phyloP scores from a whole-genome alignment of 306 rosid species.

The Mucuna pruriens region DNA sequence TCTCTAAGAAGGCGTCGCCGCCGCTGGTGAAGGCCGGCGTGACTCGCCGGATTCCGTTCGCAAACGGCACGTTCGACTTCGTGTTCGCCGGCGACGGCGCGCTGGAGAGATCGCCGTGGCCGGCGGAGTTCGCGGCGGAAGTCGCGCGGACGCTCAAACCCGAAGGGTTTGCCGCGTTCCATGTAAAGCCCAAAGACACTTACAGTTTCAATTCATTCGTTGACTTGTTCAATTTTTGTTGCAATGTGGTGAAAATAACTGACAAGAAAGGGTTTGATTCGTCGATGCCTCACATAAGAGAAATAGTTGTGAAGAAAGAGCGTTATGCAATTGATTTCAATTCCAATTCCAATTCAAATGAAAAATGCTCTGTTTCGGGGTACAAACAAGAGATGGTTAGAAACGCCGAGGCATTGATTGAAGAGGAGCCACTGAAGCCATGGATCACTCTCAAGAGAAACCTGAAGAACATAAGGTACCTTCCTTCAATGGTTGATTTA shows the following conservation, averaged over 20 bases:
- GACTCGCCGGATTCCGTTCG: slow-evolving; percentile 62
- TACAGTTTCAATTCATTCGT: slow-evolving; percentile 89
- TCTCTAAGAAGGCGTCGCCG: slow-evolving; percentile 69
- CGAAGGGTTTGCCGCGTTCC: slow-evolving; percentile 87
- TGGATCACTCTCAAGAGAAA: slow-evolving; percentile 90
- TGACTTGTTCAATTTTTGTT: slow-evolving; percentile 71
- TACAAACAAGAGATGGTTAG: slow-evolving; percentile 60
- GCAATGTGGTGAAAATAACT: slow-evolving; percentile 62
- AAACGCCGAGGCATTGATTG: slow-evolving; percentile 72
- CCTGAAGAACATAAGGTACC: slow-evolving; percentile 72
- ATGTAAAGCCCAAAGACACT: slow-evolving; percentile 74
- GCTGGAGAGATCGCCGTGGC: slow-evolving; percentile 50
- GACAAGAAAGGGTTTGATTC: slow-evolving; percentile 64
- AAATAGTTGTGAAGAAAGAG: slow-evolving; percentile 64
- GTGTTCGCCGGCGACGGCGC: slow-evolving; percentile 67
- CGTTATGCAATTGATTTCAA: not conserved
- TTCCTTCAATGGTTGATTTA: slow-evolving; percentile 82
- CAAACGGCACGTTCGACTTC: slow-evolving; percentile 66
- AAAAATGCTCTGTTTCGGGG: slow-evolving; percentile 63
- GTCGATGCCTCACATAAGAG: slow-evolving; percentile 66
- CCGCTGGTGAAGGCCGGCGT: slow-evolving; percentile 70
- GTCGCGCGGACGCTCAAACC: slow-evolving; percentile 75
- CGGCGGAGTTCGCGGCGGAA: slow-evolving; percentile 63
- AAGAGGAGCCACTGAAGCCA: slow-evolving; percentile 84
- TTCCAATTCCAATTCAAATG: slow-evolving; percentile 31